A percentile compares a stretch with the other conserved stretches of the same genome.
Evolutionary conservation across 768 basidiomycete genomes (phyloP).

Genomic region (Phaffia australis): DNA sequence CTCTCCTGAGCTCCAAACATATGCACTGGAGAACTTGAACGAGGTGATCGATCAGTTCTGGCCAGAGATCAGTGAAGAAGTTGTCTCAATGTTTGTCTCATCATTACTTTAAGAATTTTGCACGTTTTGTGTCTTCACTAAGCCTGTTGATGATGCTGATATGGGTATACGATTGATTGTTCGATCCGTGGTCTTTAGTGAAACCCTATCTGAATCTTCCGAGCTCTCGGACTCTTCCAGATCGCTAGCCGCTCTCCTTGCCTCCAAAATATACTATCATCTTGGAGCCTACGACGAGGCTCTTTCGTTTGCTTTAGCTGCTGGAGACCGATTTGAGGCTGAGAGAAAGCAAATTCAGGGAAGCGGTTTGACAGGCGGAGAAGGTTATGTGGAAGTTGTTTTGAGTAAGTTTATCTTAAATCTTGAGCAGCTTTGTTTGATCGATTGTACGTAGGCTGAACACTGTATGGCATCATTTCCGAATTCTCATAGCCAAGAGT

Average conservation of each 20-base stretch:
- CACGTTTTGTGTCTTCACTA: neutral
- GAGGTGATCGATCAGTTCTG: constrained; percentile 86
- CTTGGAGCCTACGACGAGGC: constrained; percentile 92
- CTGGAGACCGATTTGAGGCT: constrained; percentile 70
- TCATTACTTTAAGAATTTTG: neutral
- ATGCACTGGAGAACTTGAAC: constrained; percentile 75
- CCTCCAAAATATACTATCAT: constrained; percentile 98
- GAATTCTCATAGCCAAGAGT: constrained; percentile 59
- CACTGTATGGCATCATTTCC: neutral
- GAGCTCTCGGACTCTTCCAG: constrained; percentile 63
- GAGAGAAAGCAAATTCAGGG: constrained; percentile 22
- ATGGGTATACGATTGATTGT: constrained; percentile 20
- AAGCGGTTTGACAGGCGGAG: constrained; percentile 49
- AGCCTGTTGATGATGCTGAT: constrained; percentile 14
- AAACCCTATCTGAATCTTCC: constrained; percentile 75
- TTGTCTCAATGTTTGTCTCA: constrained; percentile 65
- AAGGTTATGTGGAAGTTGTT: constrained; percentile 88
- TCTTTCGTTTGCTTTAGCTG: constrained; percentile 84
- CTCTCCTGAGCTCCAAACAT: constrained; percentile 73
- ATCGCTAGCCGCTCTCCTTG: constrained; percentile 74
- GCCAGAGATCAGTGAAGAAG: constrained; percentile 95
- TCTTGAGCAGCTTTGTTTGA: neutral
- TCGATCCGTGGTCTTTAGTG: constrained; percentile 45
- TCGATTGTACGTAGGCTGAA: neutral
- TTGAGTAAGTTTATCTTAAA: constrained; percentile 56